Evolutionary conservation across 768 basidiomycete genomes (phyloP), one percentile per base, ranked within the genome.

Genomic region (Gymnopilus junonius): DNA sequence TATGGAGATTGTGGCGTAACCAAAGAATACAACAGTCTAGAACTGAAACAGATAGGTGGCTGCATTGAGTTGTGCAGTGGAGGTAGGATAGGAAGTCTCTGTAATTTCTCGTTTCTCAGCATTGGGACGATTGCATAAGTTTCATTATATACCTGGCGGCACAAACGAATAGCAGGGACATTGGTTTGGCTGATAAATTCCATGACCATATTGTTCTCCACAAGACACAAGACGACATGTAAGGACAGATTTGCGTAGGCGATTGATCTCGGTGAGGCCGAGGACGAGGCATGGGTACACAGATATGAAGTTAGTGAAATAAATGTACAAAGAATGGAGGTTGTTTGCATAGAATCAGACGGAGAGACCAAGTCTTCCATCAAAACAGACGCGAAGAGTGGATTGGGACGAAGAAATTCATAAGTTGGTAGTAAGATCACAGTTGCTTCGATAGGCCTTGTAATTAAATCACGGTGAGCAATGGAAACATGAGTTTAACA

Each of bases 301-400:
- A 91, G 68, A 74, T 91, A 91, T 0, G 89, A 90, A 2, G 87
- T 83, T 56, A 90, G 70, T 4, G 85, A 83, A 48, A 91, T 68
- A 11, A 88, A 70, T 11, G 82, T 83, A 65, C 82, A 77, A 1
- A 81, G 74, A 10, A 83, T 72, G 5, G 83, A 80, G 0, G 80
- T 67, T 6, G 72, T 58, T 40, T 71, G 25, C 46, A 58, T 51
- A 8, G 59, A 23, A n/a, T 71, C 76, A 5, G 57, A 42, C 6
- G 73, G 71, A 6, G 62, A 69, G 8, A 66, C 63, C 1, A 79
- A 58, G 42, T 75, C 71, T 15, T 82, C 79, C 50, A 82, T 59
- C 6, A 90, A 70, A 10, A 87, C 74, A n/a, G 78, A 70, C 0
- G 78, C 67, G 68, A 91, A 90, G 5, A 75, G 63, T 1, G 75